Percentiles rank a stretch among this genome's conserved stretches.
phyloP scores from a whole-genome alignment of 2,329 filamentous ascomycete genomes.

The Massarina eburnea region DNA sequence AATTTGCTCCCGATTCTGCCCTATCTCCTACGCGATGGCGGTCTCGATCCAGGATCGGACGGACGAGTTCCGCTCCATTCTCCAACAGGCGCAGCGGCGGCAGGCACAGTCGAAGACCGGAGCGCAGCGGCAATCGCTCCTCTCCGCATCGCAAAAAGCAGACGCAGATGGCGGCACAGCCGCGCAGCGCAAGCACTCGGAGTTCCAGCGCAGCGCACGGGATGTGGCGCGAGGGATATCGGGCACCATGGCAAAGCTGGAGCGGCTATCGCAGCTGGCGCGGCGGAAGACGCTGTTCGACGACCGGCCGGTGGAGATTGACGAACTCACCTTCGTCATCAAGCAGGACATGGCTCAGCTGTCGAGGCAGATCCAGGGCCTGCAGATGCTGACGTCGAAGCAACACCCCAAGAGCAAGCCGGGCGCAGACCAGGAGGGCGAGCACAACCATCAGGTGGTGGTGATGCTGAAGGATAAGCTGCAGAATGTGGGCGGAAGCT shows the following conservation, averaged over 20 bases:
- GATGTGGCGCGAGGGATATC: constrained; percentile 91
- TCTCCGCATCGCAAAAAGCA: constrained; percentile 67
- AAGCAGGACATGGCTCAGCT: constrained; percentile 88
- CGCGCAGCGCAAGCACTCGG: constrained; percentile 62
- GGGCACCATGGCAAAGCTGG: constrained; percentile 89
- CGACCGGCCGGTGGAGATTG: constrained; percentile 93
- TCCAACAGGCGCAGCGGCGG: constrained; percentile 79
- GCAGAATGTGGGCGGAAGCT: constrained; percentile 89
- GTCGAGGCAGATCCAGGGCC: constrained; percentile 82
- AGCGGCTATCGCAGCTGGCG: constrained; percentile 91
- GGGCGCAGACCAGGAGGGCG: constrained; percentile 72
- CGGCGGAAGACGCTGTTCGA: constrained; percentile 96
- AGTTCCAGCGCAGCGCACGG: constrained; percentile 89
- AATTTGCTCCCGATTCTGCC: background rate
- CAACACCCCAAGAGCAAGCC: constrained; percentile 66
- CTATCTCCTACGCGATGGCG: constrained; percentile 45
- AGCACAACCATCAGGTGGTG: constrained; percentile 98
- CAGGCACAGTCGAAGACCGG: constrained; percentile 75
- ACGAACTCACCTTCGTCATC: constrained; percentile 95
- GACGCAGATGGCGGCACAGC: constrained; percentile 57
- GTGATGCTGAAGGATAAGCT: constrained; percentile 88
- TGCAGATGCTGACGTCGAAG: constrained; percentile 77
- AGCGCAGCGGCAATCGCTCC: constrained; percentile 76
- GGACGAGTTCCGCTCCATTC: constrained; percentile 88
- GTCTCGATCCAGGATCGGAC: constrained; percentile 94